phyloP scores from a whole-genome alignment of 441 rosid genomes.

The Bruguiera hainesii region DNA sequence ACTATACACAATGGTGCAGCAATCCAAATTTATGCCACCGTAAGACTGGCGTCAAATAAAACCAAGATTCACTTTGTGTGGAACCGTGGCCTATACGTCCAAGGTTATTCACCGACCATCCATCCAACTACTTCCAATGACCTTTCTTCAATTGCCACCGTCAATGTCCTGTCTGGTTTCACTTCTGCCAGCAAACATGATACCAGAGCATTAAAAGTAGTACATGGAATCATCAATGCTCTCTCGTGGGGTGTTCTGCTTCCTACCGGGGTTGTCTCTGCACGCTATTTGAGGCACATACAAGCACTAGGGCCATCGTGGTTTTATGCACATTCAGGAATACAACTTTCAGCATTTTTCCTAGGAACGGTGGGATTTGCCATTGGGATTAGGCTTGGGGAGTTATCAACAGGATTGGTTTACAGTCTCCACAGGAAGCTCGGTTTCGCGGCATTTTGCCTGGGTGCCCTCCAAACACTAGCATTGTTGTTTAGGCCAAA shows the following conservation, averaged over 20 bases:
- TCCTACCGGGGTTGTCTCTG: slow-evolving; percentile 64
- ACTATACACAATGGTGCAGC: slow-evolving; percentile 76
- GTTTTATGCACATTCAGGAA: slow-evolving; percentile 78
- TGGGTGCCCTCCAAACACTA: slow-evolving; percentile 67
- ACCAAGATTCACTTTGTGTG: slow-evolving; percentile 76
- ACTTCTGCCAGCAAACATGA: slow-evolving; percentile 35
- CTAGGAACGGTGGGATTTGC: slow-evolving; percentile 71
- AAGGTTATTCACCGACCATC: slow-evolving; percentile 94
- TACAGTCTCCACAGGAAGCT: slow-evolving; percentile 75
- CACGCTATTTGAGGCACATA: slow-evolving; percentile 71
- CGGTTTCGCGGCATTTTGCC: slow-evolving; percentile 59
- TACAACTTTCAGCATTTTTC: slow-evolving; percentile 53
- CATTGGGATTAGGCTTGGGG: slow-evolving; percentile 68
- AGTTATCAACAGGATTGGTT: slow-evolving; percentile 52
- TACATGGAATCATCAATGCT: slow-evolving; percentile 63
- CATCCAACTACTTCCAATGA: slow-evolving; percentile 85
- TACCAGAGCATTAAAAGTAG: slow-evolving; percentile 38
- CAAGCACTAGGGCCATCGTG: slow-evolving; percentile 72
- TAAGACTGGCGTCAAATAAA: slow-evolving; percentile 55
- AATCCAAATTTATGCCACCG: slow-evolving; percentile 62
- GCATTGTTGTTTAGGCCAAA: slow-evolving; percentile 81
- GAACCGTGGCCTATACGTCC: slow-evolving; percentile 97
- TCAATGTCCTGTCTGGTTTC: slow-evolving; percentile 64
- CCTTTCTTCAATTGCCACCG: slow-evolving; percentile 72
- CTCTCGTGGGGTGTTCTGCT: slow-evolving; percentile 73